These are phyloP conservation scores for Penicillium sp. DNA, from an alignment of 2,329 filamentous ascomycete species.

Conservation along the genomic window DNA sequence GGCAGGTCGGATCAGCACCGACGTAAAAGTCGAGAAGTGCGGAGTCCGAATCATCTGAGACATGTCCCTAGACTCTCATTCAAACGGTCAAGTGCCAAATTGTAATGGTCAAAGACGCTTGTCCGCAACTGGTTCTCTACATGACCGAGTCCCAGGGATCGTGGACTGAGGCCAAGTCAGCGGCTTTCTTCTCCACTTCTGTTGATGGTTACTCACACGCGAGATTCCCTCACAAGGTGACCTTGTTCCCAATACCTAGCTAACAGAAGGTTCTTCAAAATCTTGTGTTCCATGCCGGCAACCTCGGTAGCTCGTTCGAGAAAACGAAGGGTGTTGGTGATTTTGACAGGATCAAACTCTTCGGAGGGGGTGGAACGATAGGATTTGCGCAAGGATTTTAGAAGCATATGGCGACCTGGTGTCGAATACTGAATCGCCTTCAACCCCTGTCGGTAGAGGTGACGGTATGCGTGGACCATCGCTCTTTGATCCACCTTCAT, in stretches of 20 bases:
- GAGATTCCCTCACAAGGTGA: slow-evolving; percentile 28
- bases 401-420: slow-evolving; percentile 55
- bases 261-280: slow-evolving; percentile 46
- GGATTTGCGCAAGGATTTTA: slow-evolving; percentile 42
- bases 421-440: slow-evolving; percentile 57
- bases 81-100: slow-evolving; percentile 45
- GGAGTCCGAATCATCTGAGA: slow-evolving; percentile 28
- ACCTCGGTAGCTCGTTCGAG: slow-evolving; percentile 41
- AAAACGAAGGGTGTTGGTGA: slow-evolving; percentile 48
- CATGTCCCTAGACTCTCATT: slow-evolving; percentile 51
- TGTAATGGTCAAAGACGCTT: slow-evolving; percentile 42
- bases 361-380: slow-evolving; percentile 40
- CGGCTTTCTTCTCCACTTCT: slow-evolving; percentile 11
- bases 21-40: slow-evolving; percentile 3
- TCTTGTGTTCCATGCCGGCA: slow-evolving; percentile 47
- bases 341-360: slow-evolving; percentile 40
- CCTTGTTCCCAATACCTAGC: slow-evolving; percentile 45
- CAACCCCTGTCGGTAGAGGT: slow-evolving; percentile 54
- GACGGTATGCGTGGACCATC: slow-evolving; percentile 56
- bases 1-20: slow-evolving; percentile 15
- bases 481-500: slow-evolving; percentile 23
- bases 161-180: slow-evolving; percentile 30
- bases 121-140: slow-evolving; percentile 32
- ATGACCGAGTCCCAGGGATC: slow-evolving; percentile 27
- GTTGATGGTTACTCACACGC: slow-evolving; percentile 28